These are phyloP conservation scores for Auriscalpium orientale DNA, from an alignment of 768 basidiomycete species.

Conservation along the genomic window DNA sequence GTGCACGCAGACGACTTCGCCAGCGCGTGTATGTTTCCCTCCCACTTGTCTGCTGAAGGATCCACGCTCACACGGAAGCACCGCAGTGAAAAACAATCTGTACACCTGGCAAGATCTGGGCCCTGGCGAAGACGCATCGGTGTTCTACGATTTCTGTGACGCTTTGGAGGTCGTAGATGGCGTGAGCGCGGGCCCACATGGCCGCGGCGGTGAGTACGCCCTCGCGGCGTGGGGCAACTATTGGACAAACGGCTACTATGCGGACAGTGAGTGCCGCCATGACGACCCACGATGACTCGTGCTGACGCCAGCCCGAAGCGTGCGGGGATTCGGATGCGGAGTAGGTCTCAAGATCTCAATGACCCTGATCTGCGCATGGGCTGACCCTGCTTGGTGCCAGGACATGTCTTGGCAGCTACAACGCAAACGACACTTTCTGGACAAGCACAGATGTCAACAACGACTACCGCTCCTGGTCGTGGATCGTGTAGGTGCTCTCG, in stretches of 20 bases:
- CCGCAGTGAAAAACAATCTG: slow-evolving; percentile 36
- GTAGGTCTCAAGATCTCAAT: neutral
- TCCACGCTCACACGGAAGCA: neutral
- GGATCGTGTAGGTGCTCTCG: slow-evolving; percentile 44
- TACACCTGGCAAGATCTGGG: slow-evolving; percentile 65
- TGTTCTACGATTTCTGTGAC: slow-evolving; percentile 59
- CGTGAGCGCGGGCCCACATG: slow-evolving; percentile 37
- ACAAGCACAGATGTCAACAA: slow-evolving; percentile 53
- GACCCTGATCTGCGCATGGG: neutral
- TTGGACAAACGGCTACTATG: slow-evolving; percentile 43
- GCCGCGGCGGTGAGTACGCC: slow-evolving; percentile 59
- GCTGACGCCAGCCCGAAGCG: slow-evolving; percentile 28
- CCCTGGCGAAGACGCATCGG: slow-evolving; percentile 38
- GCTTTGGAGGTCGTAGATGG: slow-evolving; percentile 59
- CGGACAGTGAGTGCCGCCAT: slow-evolving; percentile 30
- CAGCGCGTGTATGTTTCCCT: slow-evolving; percentile 36
- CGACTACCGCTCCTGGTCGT: slow-evolving; percentile 53
- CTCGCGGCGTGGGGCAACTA: slow-evolving; percentile 53
- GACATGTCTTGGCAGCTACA: slow-evolving; percentile 35
- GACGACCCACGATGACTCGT: neutral
- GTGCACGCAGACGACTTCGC: slow-evolving; percentile 63
- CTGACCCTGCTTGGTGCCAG: slow-evolving; percentile 5
- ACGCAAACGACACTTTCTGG: slow-evolving; percentile 34
- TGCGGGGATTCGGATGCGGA: slow-evolving; percentile 36
- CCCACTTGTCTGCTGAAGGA: neutral